Conservation (phyloP, 169 alveolate species). For the Plasmodium gonderi region DNA sequence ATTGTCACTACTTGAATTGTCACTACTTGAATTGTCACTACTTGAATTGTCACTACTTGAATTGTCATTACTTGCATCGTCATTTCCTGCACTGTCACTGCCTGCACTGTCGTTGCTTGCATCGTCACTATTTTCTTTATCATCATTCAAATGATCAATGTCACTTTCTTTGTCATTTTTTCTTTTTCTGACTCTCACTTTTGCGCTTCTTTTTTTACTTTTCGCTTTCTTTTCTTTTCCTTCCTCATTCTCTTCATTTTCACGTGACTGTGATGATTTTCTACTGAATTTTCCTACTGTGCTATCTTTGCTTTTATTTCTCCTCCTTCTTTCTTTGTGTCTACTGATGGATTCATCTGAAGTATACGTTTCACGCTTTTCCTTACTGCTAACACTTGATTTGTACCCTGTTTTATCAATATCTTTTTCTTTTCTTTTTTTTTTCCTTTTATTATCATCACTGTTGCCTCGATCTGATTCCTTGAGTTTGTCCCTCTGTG, state of each 20-base stretch:
- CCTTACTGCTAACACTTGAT: not conserved
- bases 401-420: too few species aligned
- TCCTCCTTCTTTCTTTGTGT: not conserved
- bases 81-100: not conserved
- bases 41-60: not conserved
- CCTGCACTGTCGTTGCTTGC: not conserved
- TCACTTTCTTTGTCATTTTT: not conserved
- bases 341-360: not conserved
- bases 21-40: not conserved
- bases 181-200: not conserved
- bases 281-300: not conserved
- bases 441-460: not conserved
- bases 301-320: not conserved
- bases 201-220: not conserved
- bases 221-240: not conserved
- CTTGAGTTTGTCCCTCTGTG: not conserved
- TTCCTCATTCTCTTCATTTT: not conserved
- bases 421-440: not conserved
- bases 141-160: conserved; percentile 10
- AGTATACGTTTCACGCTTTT: not conserved
- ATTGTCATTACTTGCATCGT: not conserved
- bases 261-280: not conserved
- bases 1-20: not conserved
- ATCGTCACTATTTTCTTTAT: not conserved
- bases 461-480: not conserved